Base-by-base conservation (phyloP, 2,329 filamentous ascomycete genomes). In the Scedosporium dehoogii region DNA sequence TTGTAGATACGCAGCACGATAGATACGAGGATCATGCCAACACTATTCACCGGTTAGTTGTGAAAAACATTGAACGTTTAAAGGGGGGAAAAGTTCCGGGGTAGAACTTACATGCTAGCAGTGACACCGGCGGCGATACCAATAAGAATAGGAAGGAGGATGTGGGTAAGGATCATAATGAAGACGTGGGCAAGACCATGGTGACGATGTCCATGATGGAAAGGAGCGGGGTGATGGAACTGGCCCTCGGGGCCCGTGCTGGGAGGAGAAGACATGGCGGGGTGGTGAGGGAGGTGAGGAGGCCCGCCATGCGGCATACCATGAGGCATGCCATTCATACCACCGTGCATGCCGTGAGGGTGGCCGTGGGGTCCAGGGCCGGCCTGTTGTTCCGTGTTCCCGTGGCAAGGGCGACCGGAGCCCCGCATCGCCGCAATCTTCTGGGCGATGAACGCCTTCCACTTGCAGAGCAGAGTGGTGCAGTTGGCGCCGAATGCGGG, bases 111-210 rank as follows among this genome's bases (percentile, higher is more conserved):
- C 80, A 89, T 72, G 73, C 87, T 88, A 65, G 87, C 85, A 33
- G 80, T 79, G 62, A 90, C 81, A 69, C 88, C 89, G 55, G 86
- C 85, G 25, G 85, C 79, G 66, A 91, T 80, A 63, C 89, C 89
- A 66, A 90, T 80, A 60, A 88, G 74, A 61, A 90, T 78, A 1
- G 89, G 88, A 46, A 91, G 77, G 58, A 91, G 72, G 55, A 91
- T 80, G 65, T 87, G 84, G 44, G 84, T 77, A 65, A 82, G 78
- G 59, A 88, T 78, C 67, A 82, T 82, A 69, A 79, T 78, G 57
- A 85, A 66, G 27, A 85, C 73, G 25, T 61, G 62, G 57, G 61
- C 60, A n/a, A 42, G 21, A 33, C 61, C 60, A 58, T 55, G 56
- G 23, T 58, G 57, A 56, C 65, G 64, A 55, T 65, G 59, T 14